Evolutionary conservation across 805 yeast species (phyloP).

Genomic region (Starmera pachycereana): DNA sequence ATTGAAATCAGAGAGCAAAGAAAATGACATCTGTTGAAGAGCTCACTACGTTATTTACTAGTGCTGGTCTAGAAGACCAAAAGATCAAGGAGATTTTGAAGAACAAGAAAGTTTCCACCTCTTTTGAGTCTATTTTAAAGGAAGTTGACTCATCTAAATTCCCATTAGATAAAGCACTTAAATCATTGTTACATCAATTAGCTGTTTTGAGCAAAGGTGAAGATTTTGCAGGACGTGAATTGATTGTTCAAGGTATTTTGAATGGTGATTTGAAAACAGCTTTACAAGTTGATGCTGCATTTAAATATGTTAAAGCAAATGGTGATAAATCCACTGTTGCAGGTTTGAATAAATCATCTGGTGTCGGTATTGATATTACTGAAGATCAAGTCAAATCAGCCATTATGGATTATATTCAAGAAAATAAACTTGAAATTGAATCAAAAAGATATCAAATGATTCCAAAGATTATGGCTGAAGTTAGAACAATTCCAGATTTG

Average conservation of each 20-base stretch:
- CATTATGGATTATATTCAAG: constrained; percentile 50
- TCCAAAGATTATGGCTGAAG: constrained; percentile 66
- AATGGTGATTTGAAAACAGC: constrained; percentile 55
- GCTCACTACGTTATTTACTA: constrained; percentile 21
- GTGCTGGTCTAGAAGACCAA: constrained; percentile 60
- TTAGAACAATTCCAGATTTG: constrained; percentile 61
- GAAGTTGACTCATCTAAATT: constrained; percentile 25
- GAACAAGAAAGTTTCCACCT: constrained; percentile 72
- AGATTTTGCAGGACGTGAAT: constrained; percentile 34
- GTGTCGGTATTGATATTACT: constrained; percentile 71
- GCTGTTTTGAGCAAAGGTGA: constrained; percentile 61
- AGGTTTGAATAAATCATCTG: constrained; percentile 55
- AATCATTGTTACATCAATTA: constrained; percentile 62
- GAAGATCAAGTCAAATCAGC: constrained; percentile 51
- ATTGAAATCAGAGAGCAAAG: neutral
- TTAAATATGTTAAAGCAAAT: constrained; percentile 53
- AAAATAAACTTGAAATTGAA: constrained; percentile 47
- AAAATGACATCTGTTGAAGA: constrained; percentile 21
- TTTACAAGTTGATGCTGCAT: constrained; percentile 73
- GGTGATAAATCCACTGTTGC: constrained; percentile 34
- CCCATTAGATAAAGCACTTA: constrained; percentile 45
- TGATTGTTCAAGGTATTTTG: constrained; percentile 51
- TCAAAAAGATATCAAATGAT: constrained; percentile 72
- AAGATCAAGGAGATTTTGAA: constrained; percentile 74
- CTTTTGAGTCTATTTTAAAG: constrained; percentile 50